Evolutionary conservation across 345 rosid species (phyloP), one percentile per base, ranked within the genome.

Genomic region (Geranium brycei): DNA sequence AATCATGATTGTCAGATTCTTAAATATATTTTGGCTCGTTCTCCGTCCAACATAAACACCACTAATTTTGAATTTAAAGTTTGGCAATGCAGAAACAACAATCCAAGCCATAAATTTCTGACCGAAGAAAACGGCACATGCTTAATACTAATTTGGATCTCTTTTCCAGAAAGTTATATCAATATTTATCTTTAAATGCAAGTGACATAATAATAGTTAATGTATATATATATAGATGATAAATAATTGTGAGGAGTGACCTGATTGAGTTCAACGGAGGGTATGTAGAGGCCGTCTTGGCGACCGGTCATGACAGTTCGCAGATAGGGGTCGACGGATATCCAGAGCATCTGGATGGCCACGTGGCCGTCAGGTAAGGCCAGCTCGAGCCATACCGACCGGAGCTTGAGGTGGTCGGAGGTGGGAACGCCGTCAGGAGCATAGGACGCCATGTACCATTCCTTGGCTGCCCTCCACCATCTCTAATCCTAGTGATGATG

Each of bases 321-420:
- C 15, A 73, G 57, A 57, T 64, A 80, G 31, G 87, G 87, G 55
- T 78, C 87, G 11, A 77, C 16, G 14, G 87, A 78, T 68, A 82
- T 19, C 35, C 58, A 67, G 63, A 80, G 80, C 28, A 62, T n/a
- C 71, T 78, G 62, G 17, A 76, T 12, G 32, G 71, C 74, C 7
- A 77, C 72, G 7, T 76, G 76, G 35, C 59, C 60, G 11, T 78
- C 77, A 0, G 79, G 80, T 23, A 80, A 59, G 6, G 71, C 64
- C 65, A n/a, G 41, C 35, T 2, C 67, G 58, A 0, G 72, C 59
- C 0, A 77, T 62, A 16, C 76, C 0, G 0, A 15, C 58, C 14
- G 84, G 65, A 76, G 61, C 62, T 76, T 76, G 19, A 82, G 67
- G 67, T 80, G 82, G 17, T 73, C 70, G 17, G 82, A 69, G 3